Conservation (phyloP, 192 early-diverging fungal genomes). For the Coemansia sp. region DNA sequence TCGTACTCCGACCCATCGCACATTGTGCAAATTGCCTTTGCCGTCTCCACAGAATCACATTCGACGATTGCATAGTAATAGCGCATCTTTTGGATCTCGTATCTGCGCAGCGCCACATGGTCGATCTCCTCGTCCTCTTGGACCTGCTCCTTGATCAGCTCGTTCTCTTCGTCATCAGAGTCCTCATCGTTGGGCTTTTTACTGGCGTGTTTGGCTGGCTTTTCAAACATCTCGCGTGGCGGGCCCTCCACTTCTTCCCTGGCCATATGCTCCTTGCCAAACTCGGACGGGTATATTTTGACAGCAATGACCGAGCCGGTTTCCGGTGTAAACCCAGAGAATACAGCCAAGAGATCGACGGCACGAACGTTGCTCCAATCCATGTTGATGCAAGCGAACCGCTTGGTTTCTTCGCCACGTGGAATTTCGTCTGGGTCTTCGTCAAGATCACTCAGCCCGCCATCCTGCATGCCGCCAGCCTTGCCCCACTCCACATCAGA, state of each 20-base stretch:
- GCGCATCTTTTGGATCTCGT: slow-evolving; percentile 86
- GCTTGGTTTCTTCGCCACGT: slow-evolving; percentile 61
- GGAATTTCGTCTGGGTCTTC: slow-evolving; percentile 60
- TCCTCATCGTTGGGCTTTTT: slow-evolving; percentile 26
- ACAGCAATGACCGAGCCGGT: slow-evolving; percentile 72
- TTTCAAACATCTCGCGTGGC: slow-evolving; percentile 42
- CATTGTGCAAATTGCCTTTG: slow-evolving; percentile 70
- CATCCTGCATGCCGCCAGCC: slow-evolving; percentile 31
- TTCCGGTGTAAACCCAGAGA: slow-evolving; percentile 79
- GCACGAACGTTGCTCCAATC: slow-evolving; percentile 96
- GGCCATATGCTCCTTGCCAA: slow-evolving; percentile 67
- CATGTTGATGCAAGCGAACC: slow-evolving; percentile 89
- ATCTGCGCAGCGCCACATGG: slow-evolving; percentile 76
- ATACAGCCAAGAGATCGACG: slow-evolving; percentile 79
- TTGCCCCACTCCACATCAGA: slow-evolving; percentile 38
- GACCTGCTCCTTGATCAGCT: slow-evolving; percentile 46
- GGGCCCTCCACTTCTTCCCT: slow-evolving; percentile 48
- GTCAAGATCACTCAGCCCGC: slow-evolving; percentile 57
- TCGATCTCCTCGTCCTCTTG: slow-evolving; percentile 80
- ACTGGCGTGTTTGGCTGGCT: slow-evolving; percentile 21
- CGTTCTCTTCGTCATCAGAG: slow-evolving; percentile 24
- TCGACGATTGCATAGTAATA: slow-evolving; percentile 97
- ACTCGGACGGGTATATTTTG: slow-evolving; percentile 78
- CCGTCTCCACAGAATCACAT: slow-evolving; percentile 83
- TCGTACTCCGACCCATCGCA: slow-evolving; percentile 96